Base-by-base conservation (phyloP, 306 rosid species). In the Parietaria judaica region DNA sequence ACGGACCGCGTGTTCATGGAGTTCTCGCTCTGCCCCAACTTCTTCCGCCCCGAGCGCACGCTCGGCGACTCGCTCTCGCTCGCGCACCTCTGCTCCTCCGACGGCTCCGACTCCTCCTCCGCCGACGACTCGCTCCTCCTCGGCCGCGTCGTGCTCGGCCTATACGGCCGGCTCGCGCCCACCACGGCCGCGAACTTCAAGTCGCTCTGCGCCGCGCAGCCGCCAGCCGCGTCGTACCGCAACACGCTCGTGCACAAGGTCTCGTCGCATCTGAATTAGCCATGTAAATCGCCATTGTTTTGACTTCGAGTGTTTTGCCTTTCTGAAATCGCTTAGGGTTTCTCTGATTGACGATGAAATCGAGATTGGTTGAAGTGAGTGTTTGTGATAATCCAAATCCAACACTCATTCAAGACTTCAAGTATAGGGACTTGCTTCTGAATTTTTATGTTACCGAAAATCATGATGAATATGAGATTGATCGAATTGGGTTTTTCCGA, bases 1-100 rank as follows among this genome's bases (percentile, higher is more conserved):
- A 91, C 98, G 53, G 95, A 91, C 78, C 95, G 98, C 36, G 58
- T 88, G 63, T 91, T 85, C 83, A 73, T 91, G 72, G 98, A 91
- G 68, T 87, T 91, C 86, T 78, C 81, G 73, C 83, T 91, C 79
- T 91, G 95, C 78, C 86, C 96, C 54, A 81, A 83, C 62, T 70
- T 65, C 73, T 83, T 73, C 86, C 88, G 81, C 62, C 81, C 89
- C 41, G 65, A 51, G 66, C 87, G 95, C 17, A 67, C 87, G 70
- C 43, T 67, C 56, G 70, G 86, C 23, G 83, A 78, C 74, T 55
- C 53, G 59, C 7, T 73, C 14, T 56, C 53, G 56, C 9, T 75
- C 14, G 51, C 66, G 65, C 39, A 77, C n/a, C 84, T 85, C 72
- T 91, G 98, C 82, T 71, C 91, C 62, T 13, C 50, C 50, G 50